Evolutionary conservation across 140 eudicot genomes (phyloP).

Genomic region (Anethum foeniculum): DNA sequence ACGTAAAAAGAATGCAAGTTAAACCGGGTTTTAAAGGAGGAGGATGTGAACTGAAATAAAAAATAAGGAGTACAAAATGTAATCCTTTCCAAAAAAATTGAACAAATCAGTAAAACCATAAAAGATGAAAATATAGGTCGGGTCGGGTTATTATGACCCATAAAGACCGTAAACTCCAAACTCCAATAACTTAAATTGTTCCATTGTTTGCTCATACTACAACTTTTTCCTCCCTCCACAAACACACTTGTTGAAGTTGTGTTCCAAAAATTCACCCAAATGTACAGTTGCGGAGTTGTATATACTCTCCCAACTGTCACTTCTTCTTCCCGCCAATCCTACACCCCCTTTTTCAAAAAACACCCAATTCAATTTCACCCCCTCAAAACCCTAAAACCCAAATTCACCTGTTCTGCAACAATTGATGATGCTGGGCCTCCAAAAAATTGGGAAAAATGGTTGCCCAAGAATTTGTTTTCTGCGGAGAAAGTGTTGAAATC

Average conservation of each 20-base stretch:
- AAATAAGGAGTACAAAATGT: too few relatives aligned
- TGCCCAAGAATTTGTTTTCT: conserved; percentile 53
- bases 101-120: not conserved
- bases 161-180: not conserved
- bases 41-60: too few relatives aligned
- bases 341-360: conserved; percentile 19
- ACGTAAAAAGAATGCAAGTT: too few relatives aligned
- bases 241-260: not conserved
- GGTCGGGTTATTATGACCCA: conserved; percentile 2
- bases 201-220: not conserved
- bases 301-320: conserved; percentile 29
- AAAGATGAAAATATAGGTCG: not conserved
- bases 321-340: conserved; percentile 13
- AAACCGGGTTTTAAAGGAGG: too few relatives aligned
- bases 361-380: conserved; percentile 15
- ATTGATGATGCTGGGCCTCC: conserved; percentile 22
- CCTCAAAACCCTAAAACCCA: conserved; percentile 27
- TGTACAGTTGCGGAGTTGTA: conserved; percentile 37
- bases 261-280: conserved; percentile 16
- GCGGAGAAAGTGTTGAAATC: conserved; percentile 68
- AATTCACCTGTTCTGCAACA: conserved; percentile 26
- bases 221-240: not conserved
- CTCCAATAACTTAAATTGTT: not conserved
- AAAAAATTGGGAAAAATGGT: conserved; percentile 47
- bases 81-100: too few relatives aligned